phyloP scores from a whole-genome alignment of 352 stramenopile species.

The Phytophthora sp. region DNA sequence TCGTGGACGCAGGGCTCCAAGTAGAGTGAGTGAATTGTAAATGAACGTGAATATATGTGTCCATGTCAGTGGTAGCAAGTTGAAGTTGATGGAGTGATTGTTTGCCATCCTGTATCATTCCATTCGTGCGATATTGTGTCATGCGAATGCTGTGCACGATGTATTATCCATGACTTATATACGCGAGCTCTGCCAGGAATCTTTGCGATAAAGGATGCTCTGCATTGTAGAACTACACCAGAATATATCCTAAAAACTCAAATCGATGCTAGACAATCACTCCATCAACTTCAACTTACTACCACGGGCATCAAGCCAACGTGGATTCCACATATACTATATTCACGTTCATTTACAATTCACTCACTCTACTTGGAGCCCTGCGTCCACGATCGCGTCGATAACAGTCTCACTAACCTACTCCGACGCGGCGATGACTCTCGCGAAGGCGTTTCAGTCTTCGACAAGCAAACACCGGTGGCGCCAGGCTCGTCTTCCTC shows the following conservation, averaged over 20 bases:
- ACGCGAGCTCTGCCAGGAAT: too few species aligned
- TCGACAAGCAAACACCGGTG: background rate
- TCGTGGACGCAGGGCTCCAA: constrained; percentile 8
- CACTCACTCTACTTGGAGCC: constrained; percentile 1
- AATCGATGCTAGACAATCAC: constrained; percentile 28
- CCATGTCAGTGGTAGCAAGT: constrained; percentile 15
- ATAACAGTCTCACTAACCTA: background rate
- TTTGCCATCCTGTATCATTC: too few species aligned
- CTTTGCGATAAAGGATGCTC: too few species aligned
- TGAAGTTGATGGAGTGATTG: constrained; percentile 28
- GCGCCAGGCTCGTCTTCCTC: background rate
- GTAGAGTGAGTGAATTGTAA: background rate
- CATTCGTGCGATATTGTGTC: too few species aligned
- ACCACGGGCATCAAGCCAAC: too few species aligned
- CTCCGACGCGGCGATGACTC: background rate
- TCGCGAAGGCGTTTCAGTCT: background rate
- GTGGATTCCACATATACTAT: constrained; percentile 12
- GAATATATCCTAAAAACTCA: too few species aligned
- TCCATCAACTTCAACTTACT: constrained; percentile 21
- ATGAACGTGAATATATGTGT: constrained; percentile 8
- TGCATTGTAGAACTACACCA: too few species aligned
- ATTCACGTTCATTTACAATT: too few species aligned
- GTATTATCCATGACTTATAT: too few species aligned
- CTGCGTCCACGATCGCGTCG: constrained; percentile 2
- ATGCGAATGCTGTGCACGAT: too few species aligned